Evolutionary conservation across 495 filamentous ascomycete species (phyloP).

Genomic region (Podospora fimiseda): DNA sequence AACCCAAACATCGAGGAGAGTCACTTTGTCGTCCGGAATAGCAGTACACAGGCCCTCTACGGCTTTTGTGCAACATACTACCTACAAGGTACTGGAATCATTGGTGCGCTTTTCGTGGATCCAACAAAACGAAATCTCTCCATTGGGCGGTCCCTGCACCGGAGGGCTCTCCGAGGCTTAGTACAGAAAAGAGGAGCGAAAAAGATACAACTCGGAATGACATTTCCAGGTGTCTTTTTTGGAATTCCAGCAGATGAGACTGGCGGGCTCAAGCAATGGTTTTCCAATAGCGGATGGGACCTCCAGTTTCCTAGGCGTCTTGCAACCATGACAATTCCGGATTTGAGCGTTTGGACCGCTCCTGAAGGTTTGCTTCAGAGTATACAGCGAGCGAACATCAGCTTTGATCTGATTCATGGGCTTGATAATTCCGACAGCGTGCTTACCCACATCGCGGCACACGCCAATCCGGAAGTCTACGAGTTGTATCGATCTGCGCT

Average conservation of each 20-base stretch:
- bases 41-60: conserved; percentile 77
- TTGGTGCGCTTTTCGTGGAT: conserved; percentile 79
- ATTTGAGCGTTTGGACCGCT: conserved; percentile 64
- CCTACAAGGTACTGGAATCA: conserved; percentile 66
- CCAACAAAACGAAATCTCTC: conserved; percentile 75
- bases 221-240: conserved; percentile 70
- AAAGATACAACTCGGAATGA: conserved; percentile 70
- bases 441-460: conserved; percentile 66
- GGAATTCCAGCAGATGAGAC: conserved; percentile 61
- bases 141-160: conserved; percentile 78
- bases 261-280: conserved; percentile 51
- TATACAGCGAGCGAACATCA: conserved; percentile 59
- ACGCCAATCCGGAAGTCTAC: conserved; percentile 71
- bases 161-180: conserved; percentile 64
- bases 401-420: conserved; percentile 77
- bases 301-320: conserved; percentile 46
- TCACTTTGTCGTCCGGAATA: conserved; percentile 88
- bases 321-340: conserved; percentile 56
- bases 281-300: conserved; percentile 42
- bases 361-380: conserved; percentile 67
- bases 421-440: conserved; percentile 68
- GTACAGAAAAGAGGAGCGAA: conserved; percentile 60
- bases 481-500: conserved; percentile 78
- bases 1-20: conserved; percentile 63
- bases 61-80: conserved; percentile 86